Evolutionary conservation across 805 yeast species (phyloP).

Genomic region (Wickerhamomyces hampshirensis): DNA sequence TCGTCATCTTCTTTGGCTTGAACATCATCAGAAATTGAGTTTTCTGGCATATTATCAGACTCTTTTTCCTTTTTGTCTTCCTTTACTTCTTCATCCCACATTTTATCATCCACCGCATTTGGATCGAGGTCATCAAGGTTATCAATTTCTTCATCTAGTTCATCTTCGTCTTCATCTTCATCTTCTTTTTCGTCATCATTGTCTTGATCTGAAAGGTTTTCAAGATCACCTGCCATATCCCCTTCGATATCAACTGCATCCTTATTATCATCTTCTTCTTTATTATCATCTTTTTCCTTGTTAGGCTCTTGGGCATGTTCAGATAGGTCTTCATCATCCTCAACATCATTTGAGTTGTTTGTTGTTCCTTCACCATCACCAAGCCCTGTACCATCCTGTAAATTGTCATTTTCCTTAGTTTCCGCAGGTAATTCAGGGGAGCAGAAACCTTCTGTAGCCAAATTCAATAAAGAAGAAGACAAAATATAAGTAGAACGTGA

Average conservation of each 20-base stretch:
- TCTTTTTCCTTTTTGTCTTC: slow-evolving; percentile 79
- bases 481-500: slow-evolving; percentile 62
- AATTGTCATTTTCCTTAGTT: slow-evolving; percentile 57
- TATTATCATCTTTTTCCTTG: slow-evolving; percentile 65
- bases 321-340: slow-evolving; percentile 83
- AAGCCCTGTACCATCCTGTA: slow-evolving; percentile 83
- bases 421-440: slow-evolving; percentile 74
- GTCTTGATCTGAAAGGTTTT: slow-evolving; percentile 70
- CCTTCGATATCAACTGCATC: slow-evolving; percentile 94
- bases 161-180: slow-evolving; percentile 60
- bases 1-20: slow-evolving; percentile 35
- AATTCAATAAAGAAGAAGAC: slow-evolving; percentile 45
- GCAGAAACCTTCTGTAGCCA: slow-evolving; percentile 85
- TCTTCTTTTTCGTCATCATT: slow-evolving; percentile 51
- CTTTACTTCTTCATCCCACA: slow-evolving; percentile 94
- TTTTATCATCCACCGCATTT: slow-evolving; percentile 90
- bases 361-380: slow-evolving; percentile 93
- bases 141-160: slow-evolving; percentile 84
- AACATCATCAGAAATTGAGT: slow-evolving; percentile 42
- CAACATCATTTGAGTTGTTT: slow-evolving; percentile 77
- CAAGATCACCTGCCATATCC: slow-evolving; percentile 92
- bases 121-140: slow-evolving; percentile 89
- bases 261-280: slow-evolving; percentile 68
- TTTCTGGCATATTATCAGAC: slow-evolving; percentile 63
- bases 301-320: slow-evolving; percentile 68